These are phyloP conservation scores for Endotrypanum monterogeii DNA, from an alignment of 208 protist species.

Conservation along the genomic window DNA sequence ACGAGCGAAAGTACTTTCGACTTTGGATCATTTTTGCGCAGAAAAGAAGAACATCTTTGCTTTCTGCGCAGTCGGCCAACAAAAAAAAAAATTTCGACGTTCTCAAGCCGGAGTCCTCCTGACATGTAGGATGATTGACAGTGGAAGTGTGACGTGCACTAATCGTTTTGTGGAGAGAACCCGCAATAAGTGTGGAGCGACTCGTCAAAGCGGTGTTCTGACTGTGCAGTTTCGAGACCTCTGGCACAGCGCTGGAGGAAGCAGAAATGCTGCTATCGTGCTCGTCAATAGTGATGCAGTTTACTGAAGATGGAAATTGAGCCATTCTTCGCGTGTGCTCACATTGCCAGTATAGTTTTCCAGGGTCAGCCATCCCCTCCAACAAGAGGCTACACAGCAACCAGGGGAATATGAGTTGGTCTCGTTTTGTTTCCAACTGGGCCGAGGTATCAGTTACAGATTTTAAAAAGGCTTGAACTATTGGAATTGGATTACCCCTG, in stretches of 20 bases:
- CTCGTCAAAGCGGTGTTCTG: background rate
- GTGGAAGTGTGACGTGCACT: background rate
- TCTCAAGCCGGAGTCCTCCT: background rate
- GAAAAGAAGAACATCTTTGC: conserved; percentile 1
- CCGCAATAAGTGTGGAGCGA: background rate
- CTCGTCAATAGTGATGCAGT: background rate
- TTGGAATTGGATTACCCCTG: background rate
- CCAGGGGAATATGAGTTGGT: background rate
- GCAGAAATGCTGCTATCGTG: background rate
- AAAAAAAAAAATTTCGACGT: background rate
- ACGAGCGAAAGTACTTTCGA: conserved; percentile 16
- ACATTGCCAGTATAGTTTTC: conserved; percentile 7
- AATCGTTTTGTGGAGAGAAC: background rate
- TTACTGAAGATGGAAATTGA: background rate
- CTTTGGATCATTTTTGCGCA: conserved; percentile 4
- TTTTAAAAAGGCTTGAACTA: background rate
- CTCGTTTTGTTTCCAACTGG: conserved; percentile 1
- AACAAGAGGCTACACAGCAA: conserved; percentile 3
- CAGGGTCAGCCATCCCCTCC: background rate
- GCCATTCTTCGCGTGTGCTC: background rate
- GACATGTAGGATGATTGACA: background rate
- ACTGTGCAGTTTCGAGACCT: background rate
- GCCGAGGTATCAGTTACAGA: background rate
- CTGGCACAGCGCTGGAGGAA: background rate
- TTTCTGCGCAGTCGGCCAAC: background rate